phyloP scores from a whole-genome alignment of 805 yeast species.

The Candida vartiovaarae region DNA sequence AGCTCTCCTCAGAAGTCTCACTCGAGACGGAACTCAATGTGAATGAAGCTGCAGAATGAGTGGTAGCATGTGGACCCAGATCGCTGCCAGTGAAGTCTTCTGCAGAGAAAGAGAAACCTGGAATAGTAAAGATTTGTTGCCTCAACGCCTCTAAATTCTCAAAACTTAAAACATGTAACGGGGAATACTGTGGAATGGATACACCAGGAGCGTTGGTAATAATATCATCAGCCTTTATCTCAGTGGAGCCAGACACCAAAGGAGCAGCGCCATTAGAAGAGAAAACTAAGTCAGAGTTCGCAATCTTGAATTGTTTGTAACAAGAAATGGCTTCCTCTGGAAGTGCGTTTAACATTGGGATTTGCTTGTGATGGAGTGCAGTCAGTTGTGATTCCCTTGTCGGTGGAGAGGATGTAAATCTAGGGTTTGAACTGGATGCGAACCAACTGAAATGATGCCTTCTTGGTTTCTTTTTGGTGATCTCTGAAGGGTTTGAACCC shows the following conservation, averaged over 20 bases:
- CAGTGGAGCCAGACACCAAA: background rate
- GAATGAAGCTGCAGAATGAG: no score
- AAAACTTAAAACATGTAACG: conserved; percentile 1
- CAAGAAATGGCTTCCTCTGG: conserved; percentile 1
- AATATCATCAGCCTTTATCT: background rate
- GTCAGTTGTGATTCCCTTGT: background rate
- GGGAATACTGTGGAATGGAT: conserved; percentile 1
- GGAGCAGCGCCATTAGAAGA: background rate
- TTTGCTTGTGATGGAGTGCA: background rate
- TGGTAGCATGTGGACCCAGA: no score
- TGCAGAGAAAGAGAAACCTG: conserved; percentile 1
- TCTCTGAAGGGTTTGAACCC: background rate
- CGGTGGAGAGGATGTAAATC: background rate
- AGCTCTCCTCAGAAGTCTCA: no score
- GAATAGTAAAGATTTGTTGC: background rate
- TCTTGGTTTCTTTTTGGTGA: background rate
- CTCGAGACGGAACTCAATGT: no score
- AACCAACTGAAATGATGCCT: conserved; percentile 2
- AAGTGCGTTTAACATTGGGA: background rate
- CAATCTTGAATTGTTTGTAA: background rate
- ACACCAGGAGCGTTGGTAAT: background rate
- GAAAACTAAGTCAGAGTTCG: background rate
- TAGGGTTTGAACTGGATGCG: background rate
- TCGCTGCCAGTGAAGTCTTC: background rate
- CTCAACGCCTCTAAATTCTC: conserved; percentile 5